These are phyloP conservation scores for Blastobotrys robertii DNA, from an alignment of 805 yeast species.

Conservation along the genomic window DNA sequence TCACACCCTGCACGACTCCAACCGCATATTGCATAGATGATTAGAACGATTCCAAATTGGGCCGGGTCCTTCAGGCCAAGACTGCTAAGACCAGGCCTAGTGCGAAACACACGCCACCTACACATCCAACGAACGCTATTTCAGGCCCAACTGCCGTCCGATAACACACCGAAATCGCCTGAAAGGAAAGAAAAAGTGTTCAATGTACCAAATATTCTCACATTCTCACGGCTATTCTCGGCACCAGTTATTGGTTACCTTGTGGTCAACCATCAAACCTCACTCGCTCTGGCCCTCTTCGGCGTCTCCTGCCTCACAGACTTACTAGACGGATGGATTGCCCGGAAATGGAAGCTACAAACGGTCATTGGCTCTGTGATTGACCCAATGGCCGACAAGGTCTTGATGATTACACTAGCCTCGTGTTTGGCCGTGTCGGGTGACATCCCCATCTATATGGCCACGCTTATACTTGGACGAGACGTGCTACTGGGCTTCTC, in stretches of 20 bases:
- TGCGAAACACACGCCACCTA: too few relatives aligned
- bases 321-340: slow-evolving; percentile 84
- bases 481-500: slow-evolving; percentile 65
- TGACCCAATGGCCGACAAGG: slow-evolving; percentile 94
- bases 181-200: slow-evolving; percentile 47
- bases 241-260: slow-evolving; percentile 82
- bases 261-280: slow-evolving; percentile 52
- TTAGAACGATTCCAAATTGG: too few relatives aligned
- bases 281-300: slow-evolving; percentile 62
- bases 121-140: too few relatives aligned
- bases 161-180: not conserved
- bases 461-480: slow-evolving; percentile 67
- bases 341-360: slow-evolving; percentile 65
- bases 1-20: too few relatives aligned
- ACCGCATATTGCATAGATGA: too few relatives aligned
- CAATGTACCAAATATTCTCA: slow-evolving; percentile 80
- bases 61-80: too few relatives aligned
- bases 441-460: slow-evolving; percentile 52
- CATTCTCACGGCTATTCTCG: slow-evolving; percentile 66
- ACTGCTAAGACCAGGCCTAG: too few relatives aligned
- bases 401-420: slow-evolving; percentile 80
- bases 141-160: slow-evolving; percentile 1
- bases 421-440: slow-evolving; percentile 59
- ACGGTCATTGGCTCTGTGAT: slow-evolving; percentile 82
- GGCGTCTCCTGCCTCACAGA: slow-evolving; percentile 85